Evolutionary conservation across 176 grass and related monocot genomes (phyloP).

Genomic region (Oryza officinalis): DNA sequence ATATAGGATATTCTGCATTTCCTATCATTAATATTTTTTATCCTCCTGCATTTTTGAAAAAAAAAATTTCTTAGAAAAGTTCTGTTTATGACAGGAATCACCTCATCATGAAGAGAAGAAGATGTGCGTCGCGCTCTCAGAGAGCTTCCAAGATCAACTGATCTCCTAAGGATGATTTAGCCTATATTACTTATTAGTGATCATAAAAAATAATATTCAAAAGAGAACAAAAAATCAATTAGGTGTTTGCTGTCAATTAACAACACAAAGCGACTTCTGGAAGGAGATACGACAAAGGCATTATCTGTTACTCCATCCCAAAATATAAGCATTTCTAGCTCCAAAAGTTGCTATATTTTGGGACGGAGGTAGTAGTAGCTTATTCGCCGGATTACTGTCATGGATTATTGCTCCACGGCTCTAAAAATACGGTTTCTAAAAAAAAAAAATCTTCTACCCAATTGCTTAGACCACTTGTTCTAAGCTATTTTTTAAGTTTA

Average conservation of each 20-base stretch:
- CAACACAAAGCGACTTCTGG: background rate
- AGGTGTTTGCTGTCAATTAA: constrained; percentile 31
- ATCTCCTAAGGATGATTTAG: constrained; percentile 68
- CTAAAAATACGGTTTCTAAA: too few species aligned
- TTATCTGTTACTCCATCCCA: background rate
- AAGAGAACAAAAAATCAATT: constrained; percentile 29
- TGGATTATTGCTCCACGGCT: too few species aligned
- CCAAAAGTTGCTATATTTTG: too few species aligned
- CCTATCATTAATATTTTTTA: constrained; percentile 20
- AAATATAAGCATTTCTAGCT: too few species aligned
- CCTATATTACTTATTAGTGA: constrained; percentile 47
- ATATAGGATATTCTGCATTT: constrained; percentile 18
- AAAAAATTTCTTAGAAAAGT: constrained; percentile 16
- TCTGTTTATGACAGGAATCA: constrained; percentile 45
- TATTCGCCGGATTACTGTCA: too few species aligned
- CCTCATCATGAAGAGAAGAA: constrained; percentile 79
- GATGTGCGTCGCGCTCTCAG: constrained; percentile 60
- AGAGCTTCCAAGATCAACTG: constrained; percentile 86
- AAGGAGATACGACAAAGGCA: background rate
- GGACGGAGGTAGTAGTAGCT: too few species aligned
- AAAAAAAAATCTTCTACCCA: too few species aligned
- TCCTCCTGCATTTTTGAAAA: too few species aligned
- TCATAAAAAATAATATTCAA: constrained; percentile 29
- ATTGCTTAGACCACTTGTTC: too few species aligned
- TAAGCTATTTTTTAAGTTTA: too few species aligned